Percentiles rank a stretch among this genome's conserved stretches.
Conservation (phyloP, 2,329 filamentous ascomycete genomes). For the Colletotrichum scovillei region DNA sequence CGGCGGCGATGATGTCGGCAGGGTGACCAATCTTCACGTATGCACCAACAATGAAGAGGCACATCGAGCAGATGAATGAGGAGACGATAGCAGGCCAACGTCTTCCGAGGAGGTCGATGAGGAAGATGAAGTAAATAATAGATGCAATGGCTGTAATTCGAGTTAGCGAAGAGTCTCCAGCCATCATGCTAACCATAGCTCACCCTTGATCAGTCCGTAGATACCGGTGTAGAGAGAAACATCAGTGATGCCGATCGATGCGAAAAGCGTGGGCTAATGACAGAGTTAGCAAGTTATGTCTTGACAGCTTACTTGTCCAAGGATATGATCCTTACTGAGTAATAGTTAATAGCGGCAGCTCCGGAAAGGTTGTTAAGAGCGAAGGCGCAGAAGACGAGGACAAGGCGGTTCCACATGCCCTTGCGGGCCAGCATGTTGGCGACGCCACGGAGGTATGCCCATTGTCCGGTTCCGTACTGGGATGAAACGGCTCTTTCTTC, state of each 20-base stretch:
- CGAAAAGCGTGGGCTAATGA: slow-evolving; percentile 44
- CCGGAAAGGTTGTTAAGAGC: slow-evolving; percentile 53
- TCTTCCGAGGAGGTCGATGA: slow-evolving; percentile 53
- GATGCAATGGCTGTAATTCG: slow-evolving; percentile 45
- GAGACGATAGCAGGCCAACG: slow-evolving; percentile 57
- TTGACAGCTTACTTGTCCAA: not conserved
- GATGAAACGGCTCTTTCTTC: slow-evolving; percentile 47
- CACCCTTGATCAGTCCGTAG: slow-evolving; percentile 56
- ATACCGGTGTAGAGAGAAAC: slow-evolving; percentile 61
- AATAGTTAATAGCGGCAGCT: slow-evolving; percentile 53
- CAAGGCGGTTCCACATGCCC: slow-evolving; percentile 53
- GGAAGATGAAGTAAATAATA: slow-evolving; percentile 52
- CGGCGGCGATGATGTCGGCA: slow-evolving; percentile 54
- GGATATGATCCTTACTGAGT: slow-evolving; percentile 40
- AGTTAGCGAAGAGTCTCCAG: not conserved
- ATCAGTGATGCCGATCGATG: slow-evolving; percentile 56
- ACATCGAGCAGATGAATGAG: slow-evolving; percentile 58
- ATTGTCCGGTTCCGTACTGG: slow-evolving; percentile 45
- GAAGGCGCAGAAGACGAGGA: slow-evolving; percentile 51
- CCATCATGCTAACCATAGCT: not conserved
- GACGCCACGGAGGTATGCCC: slow-evolving; percentile 49
- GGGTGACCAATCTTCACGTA: slow-evolving; percentile 65
- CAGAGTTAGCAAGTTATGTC: not conserved
- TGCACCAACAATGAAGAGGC: slow-evolving; percentile 62
- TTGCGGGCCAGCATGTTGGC: slow-evolving; percentile 48